Conservation (phyloP, 1,284 basidiomycete genomes). For the Heterobasidion irregulare region DNA sequence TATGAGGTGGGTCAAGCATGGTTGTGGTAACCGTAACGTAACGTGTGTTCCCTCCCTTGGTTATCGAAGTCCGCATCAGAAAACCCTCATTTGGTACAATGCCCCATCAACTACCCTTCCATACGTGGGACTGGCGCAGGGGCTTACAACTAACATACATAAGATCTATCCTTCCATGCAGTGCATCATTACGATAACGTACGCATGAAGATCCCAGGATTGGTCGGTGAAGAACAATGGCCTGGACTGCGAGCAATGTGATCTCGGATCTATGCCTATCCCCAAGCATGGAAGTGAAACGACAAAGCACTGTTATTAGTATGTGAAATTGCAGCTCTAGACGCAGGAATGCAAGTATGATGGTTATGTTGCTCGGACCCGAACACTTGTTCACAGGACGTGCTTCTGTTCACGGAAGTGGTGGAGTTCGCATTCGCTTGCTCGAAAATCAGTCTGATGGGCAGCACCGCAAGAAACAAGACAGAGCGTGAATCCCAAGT, state of each 20-base stretch:
- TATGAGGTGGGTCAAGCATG: background rate
- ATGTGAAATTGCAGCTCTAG: background rate
- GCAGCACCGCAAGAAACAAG: too few relatives aligned
- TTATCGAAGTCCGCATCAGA: slow-evolving; percentile 3
- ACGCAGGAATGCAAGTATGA: background rate
- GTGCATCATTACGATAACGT: background rate
- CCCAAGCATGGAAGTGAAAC: background rate
- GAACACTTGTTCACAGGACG: background rate
- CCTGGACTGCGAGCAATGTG: background rate
- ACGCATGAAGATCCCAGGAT: too few relatives aligned
- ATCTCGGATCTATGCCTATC: background rate
- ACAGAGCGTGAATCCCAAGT: too few relatives aligned
- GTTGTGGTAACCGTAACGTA: background rate
- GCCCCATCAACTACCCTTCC: background rate
- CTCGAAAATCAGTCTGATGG: background rate
- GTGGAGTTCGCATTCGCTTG: too few relatives aligned
- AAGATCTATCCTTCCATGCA: background rate
- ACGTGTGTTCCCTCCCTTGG: background rate
- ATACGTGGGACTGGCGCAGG: background rate
- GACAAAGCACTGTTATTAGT: background rate
- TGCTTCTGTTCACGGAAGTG: background rate
- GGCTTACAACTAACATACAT: background rate
- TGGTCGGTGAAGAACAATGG: background rate
- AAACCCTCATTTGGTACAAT: background rate
- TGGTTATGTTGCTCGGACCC: background rate